Conservation (phyloP, 1,284 basidiomycete genomes). For the Rhodotorula sp. region DNA sequence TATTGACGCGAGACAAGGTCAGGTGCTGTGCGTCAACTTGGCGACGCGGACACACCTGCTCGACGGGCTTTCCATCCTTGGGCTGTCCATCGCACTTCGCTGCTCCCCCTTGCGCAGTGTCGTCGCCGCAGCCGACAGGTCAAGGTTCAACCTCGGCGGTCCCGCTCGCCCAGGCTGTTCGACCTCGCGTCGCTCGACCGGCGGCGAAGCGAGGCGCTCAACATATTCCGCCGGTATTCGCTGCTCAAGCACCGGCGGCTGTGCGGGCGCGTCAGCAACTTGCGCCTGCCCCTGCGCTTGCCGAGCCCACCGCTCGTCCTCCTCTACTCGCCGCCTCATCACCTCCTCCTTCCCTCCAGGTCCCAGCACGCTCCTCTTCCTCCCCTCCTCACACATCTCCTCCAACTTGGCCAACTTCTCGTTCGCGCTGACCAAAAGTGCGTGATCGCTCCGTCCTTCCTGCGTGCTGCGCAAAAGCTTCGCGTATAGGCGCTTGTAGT, state of each 20-base stretch:
- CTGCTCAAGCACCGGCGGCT: neutral
- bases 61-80: constrained; percentile 16
- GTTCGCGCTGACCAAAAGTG: constrained; percentile 73
- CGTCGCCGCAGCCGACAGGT: neutral
- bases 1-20: neutral
- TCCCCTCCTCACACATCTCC: constrained; percentile 61
- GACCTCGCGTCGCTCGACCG: neutral
- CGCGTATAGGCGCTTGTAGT: constrained; percentile 89
- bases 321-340: neutral
- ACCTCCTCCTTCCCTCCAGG: too few species aligned
- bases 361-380: constrained; percentile 2
- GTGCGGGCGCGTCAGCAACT: neutral
- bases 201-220: neutral
- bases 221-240: neutral
- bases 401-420: constrained; percentile 76
- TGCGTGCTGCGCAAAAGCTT: constrained; percentile 83
- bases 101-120: neutral
- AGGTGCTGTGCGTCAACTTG: neutral
- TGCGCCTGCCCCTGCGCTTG: neutral
- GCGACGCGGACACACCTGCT: constrained; percentile 9
- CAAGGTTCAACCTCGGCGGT: constrained; percentile 18
- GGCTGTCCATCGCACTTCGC: constrained; percentile 9
- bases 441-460: constrained; percentile 83
- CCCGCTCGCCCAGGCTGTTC: neutral
- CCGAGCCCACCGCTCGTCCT: neutral